Evolutionary conservation across 306 rosid genomes (phyloP).

Genomic region (Oxytropis ochrocephala): DNA sequence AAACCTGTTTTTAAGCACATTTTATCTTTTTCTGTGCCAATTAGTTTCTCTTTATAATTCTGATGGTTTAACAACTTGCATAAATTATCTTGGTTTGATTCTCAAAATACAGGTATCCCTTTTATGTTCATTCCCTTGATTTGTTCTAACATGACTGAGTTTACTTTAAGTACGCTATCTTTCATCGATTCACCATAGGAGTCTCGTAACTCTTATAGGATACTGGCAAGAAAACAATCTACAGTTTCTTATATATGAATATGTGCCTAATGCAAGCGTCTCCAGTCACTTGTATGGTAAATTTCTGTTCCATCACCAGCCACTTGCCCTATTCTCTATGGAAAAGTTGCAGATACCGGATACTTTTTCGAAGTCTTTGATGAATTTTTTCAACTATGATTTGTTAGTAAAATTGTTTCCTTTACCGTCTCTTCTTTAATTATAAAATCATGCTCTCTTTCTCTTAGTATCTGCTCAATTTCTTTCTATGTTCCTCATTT

Average conservation of each 20-base stretch:
- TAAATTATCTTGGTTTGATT: neutral
- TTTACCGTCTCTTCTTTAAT: no score
- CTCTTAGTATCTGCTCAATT: no score
- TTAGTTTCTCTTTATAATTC: neutral
- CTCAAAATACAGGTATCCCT: neutral
- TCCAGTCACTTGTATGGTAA: conserved; percentile 92
- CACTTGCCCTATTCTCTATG: no score
- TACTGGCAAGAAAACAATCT: conserved; percentile 87
- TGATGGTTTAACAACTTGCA: neutral
- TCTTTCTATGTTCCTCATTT: no score
- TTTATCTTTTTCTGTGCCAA: neutral
- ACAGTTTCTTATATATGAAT: conserved; percentile 83
- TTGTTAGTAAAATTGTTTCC: no score
- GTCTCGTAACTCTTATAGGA: conserved; percentile 79
- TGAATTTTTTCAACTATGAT: no score
- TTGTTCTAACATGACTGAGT: no score
- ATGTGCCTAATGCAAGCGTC: conserved; percentile 85
- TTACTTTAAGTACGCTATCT: no score
- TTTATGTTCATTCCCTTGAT: conserved; percentile 26
- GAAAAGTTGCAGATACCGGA: no score
- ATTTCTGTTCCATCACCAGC: conserved; percentile 32
- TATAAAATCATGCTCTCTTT: no score
- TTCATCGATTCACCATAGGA: conserved; percentile 69
- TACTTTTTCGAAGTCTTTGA: no score
- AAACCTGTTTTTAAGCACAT: neutral